These are phyloP conservation scores for Alternaria sp. DNA, from an alignment of 2,329 filamentous ascomycete genomes.

Conservation along the genomic window DNA sequence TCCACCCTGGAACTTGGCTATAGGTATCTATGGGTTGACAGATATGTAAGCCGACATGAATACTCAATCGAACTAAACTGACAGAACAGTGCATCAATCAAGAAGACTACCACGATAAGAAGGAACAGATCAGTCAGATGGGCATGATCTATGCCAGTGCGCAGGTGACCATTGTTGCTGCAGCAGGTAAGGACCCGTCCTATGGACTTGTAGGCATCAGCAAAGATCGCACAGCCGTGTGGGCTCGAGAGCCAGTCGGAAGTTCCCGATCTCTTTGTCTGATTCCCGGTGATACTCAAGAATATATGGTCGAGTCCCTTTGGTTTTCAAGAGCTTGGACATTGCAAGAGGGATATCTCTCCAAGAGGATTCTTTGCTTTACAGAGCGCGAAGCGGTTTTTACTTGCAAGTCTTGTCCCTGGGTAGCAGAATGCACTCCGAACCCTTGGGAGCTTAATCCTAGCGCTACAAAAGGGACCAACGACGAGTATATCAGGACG, in stretches of 20 bases:
- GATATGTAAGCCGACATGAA: neutral
- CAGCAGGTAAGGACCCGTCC: neutral
- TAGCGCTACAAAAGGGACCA: too few relatives aligned
- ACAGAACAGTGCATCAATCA: neutral
- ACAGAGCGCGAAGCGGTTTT: neutral
- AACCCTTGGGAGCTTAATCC: too few relatives aligned
- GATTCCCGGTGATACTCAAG: accelerated
- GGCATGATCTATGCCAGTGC: neutral
- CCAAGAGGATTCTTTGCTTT: neutral
- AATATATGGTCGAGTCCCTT: accelerated
- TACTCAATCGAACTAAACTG: neutral
- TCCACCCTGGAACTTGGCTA: neutral
- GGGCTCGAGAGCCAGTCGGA: neutral
- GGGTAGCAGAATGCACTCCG: too few relatives aligned
- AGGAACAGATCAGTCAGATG: neutral
- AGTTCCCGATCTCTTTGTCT: accelerated
- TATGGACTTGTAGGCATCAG: neutral
- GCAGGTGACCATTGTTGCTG: neutral
- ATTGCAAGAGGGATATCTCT: neutral
- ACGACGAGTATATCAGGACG: too few relatives aligned
- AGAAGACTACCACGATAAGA: neutral
- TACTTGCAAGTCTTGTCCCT: neutral
- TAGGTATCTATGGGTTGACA: neutral
- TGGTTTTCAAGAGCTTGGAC: neutral
- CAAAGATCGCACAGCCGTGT: neutral